Percentiles rank a stretch among this genome's conserved stretches.
These are phyloP conservation scores for Globisporangium ultimum DNA, from an alignment of 352 stramenopile genomes.

Conservation along the genomic window DNA sequence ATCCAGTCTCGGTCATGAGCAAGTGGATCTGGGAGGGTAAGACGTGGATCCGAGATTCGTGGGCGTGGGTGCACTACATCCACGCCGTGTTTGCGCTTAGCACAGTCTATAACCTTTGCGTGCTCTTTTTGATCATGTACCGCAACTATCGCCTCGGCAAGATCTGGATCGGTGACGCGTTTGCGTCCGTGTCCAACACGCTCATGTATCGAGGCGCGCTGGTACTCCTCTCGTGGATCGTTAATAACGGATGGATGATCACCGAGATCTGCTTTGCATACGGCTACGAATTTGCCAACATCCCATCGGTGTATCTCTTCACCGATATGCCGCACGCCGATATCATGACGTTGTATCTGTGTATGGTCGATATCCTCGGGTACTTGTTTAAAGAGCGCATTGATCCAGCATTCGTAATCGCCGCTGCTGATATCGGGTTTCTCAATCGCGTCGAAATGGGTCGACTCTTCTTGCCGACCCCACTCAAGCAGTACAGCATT, in stretches of 20 bases:
- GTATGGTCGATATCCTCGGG: slow-evolving; percentile 15
- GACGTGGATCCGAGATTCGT: slow-evolving; percentile 13
- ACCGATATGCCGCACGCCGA: background rate
- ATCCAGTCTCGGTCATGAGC: slow-evolving; percentile 3
- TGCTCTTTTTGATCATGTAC: slow-evolving; percentile 27
- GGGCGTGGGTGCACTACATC: slow-evolving; percentile 33
- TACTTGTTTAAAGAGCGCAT: slow-evolving; percentile 19
- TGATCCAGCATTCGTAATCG: slow-evolving; percentile 5
- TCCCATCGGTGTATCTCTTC: slow-evolving; percentile 16
- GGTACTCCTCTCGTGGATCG: slow-evolving; percentile 23
- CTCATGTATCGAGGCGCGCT: slow-evolving; percentile 17
- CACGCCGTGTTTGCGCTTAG: slow-evolving; percentile 31
- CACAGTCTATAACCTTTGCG: slow-evolving; percentile 18
- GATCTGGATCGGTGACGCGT: slow-evolving; percentile 38
- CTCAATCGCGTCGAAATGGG: background rate
- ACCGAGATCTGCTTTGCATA: slow-evolving; percentile 25
- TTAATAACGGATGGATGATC: slow-evolving; percentile 30
- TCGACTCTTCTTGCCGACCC: background rate
- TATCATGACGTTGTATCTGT: slow-evolving; percentile 5
- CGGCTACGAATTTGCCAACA: slow-evolving; percentile 16
- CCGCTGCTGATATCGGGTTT: background rate
- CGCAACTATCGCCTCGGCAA: slow-evolving; percentile 24
- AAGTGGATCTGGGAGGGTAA: slow-evolving; percentile 3
- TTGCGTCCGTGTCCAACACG: slow-evolving; percentile 23
- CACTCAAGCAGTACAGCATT: too few relatives aligned